These are phyloP conservation scores for Excoecaria cochinchinensis DNA, from an alignment of 345 rosid genomes.

Conservation along the genomic window DNA sequence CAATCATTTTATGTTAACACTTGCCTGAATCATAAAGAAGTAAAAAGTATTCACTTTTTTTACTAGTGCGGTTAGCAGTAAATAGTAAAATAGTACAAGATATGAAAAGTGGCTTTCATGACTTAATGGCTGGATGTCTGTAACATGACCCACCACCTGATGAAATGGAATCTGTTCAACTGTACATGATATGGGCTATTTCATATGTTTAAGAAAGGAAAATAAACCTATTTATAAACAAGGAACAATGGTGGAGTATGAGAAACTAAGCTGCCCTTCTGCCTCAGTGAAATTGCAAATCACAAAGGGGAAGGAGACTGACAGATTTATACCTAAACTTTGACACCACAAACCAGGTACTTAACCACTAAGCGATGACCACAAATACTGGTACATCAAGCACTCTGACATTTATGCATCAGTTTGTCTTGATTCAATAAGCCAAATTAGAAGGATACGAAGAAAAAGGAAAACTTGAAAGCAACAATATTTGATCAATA, in stretches of 20 bases:
- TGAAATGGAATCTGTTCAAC: not conserved
- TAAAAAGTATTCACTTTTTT: slow-evolving; percentile 1
- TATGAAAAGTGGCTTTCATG: not conserved
- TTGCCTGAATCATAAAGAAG: slow-evolving; percentile 17
- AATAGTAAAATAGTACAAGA: not conserved
- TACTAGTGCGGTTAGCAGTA: not conserved
- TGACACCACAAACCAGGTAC: not conserved
- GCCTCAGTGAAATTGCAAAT: not conserved
- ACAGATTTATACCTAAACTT: not conserved
- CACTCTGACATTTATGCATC: not conserved
- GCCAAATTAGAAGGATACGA: not conserved
- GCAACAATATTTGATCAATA: no score
- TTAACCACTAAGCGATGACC: not conserved
- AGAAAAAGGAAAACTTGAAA: not conserved
- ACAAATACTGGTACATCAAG: not conserved
- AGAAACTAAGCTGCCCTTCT: not conserved
- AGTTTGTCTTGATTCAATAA: not conserved
- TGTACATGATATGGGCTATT: not conserved
- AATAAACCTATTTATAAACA: not conserved
- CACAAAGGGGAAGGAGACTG: not conserved
- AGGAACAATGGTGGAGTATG: not conserved
- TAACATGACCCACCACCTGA: not conserved
- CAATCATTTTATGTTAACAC: slow-evolving; percentile 15
- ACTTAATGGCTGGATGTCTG: no score
- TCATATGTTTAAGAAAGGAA: slow-evolving; percentile 5